These are phyloP conservation scores for Sequoia sempervirens DNA, from an alignment of 75 land plant species.

Conservation along the genomic window DNA sequence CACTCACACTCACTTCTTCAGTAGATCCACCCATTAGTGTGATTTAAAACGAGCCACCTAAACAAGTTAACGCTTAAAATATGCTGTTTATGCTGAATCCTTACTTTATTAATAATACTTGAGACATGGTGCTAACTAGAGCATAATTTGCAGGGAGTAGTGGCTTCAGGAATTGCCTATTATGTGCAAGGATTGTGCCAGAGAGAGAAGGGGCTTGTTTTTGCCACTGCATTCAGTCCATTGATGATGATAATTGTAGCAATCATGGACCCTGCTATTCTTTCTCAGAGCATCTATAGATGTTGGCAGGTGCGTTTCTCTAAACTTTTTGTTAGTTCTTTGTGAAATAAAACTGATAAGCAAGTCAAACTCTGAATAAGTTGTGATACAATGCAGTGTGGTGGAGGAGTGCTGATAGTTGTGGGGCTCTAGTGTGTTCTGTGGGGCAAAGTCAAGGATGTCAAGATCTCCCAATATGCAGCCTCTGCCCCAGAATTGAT, in stretches of 20 bases:
- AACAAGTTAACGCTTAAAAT: too few species aligned
- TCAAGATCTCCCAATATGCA: not conserved
- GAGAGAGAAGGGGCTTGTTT: constrained; percentile 59
- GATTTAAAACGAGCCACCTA: too few species aligned
- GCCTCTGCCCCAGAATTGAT: too few species aligned
- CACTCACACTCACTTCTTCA: too few species aligned
- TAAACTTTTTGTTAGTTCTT: not conserved
- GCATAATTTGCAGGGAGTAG: constrained; percentile 40
- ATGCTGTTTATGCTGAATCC: too few species aligned
- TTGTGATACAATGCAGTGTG: not conserved
- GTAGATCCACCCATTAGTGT: too few species aligned
- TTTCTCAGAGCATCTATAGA: constrained; percentile 53
- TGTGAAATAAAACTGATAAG: not conserved
- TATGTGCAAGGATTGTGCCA: constrained; percentile 57
- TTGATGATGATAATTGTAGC: constrained; percentile 70
- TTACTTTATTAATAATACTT: not conserved
- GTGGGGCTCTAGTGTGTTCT: not conserved
- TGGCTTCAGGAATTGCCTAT: constrained; percentile 57
- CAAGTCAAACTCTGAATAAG: not conserved
- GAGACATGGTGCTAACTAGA: not conserved
- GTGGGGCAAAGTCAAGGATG: not conserved
- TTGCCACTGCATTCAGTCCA: constrained; percentile 68
- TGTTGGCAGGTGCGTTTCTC: constrained; percentile 46
- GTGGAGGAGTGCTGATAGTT: constrained; percentile 4
- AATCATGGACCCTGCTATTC: constrained; percentile 58